Evolutionary conservation across 148 eudicot species (phyloP).

Genomic region (Persicaria tinctoria): DNA sequence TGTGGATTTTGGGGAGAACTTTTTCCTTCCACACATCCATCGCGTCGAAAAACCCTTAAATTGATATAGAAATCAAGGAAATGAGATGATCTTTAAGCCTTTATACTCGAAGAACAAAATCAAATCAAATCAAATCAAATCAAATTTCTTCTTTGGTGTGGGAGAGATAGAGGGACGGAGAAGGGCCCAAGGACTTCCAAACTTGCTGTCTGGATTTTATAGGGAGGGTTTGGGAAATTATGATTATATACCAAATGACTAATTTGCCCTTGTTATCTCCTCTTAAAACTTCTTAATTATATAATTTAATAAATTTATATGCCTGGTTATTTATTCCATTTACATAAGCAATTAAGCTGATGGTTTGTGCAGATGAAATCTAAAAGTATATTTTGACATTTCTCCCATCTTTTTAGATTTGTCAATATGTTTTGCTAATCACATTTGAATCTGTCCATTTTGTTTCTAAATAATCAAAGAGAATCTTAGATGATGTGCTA

Average conservation of each 20-base stretch:
- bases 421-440: no score
- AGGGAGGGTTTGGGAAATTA: not conserved
- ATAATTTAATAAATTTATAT: no score
- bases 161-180: not conserved
- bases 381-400: no score
- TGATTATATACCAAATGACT: not conserved
- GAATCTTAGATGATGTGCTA: no score
- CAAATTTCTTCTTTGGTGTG: not conserved
- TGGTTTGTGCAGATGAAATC: no score
- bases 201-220: not conserved
- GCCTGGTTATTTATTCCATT: no score
- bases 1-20: constrained; percentile 61
- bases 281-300: not conserved
- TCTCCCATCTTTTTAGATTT: no score
- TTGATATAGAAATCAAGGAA: not conserved
- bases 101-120: not conserved
- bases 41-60: not conserved
- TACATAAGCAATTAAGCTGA: no score
- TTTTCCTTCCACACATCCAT: constrained; percentile 70
- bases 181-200: not conserved
- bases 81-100: not conserved
- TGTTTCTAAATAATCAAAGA: no score
- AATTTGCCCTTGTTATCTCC: not conserved
- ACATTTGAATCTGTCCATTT: no score
- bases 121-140: no score